A percentile compares a stretch with the other conserved stretches of the same genome.
Evolutionary conservation across 495 filamentous ascomycete species (phyloP).

Genomic region (Aspergillus incahuasiensis): DNA sequence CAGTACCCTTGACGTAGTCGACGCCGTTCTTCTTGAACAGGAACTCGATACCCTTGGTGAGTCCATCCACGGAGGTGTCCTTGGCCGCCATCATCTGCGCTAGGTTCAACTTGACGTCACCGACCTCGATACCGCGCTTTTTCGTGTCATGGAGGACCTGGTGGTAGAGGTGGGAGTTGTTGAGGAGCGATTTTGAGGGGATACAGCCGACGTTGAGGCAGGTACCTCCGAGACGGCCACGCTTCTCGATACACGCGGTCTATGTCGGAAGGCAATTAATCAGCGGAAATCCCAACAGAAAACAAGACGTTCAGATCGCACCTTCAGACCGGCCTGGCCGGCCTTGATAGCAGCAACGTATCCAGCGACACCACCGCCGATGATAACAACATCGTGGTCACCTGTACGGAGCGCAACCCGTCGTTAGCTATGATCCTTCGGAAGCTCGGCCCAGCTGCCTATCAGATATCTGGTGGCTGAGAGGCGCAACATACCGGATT

Average conservation of each 20-base stretch:
- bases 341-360: constrained; percentile 99
- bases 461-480: not conserved
- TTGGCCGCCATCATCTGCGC: constrained; percentile 97
- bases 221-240: constrained; percentile 88
- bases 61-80: constrained; percentile 77
- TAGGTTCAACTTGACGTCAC: constrained; percentile 94
- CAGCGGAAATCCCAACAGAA: constrained; percentile 5
- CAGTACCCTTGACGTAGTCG: constrained; percentile 92
- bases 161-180: constrained; percentile 99
- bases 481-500: constrained; percentile 59
- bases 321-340: constrained; percentile 95
- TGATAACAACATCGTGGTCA: constrained; percentile 88
- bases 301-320: constrained; percentile 31
- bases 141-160: constrained; percentile 95
- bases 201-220: constrained; percentile 99
- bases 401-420: constrained; percentile 46
- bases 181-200: constrained; percentile 97
- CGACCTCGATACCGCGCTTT: constrained; percentile 93
- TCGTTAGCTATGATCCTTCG: constrained; percentile 19
- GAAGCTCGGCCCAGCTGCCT: constrained; percentile 13
- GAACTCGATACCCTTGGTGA: constrained; percentile 97
- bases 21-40: constrained; percentile 98
- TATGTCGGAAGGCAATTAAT: constrained; percentile 30
- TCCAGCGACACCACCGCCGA: constrained; percentile 95
- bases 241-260: constrained; percentile 98